Base-by-base conservation (phyloP, 2,329 filamentous ascomycete genomes). In the Xylariaceae sp. region DNA sequence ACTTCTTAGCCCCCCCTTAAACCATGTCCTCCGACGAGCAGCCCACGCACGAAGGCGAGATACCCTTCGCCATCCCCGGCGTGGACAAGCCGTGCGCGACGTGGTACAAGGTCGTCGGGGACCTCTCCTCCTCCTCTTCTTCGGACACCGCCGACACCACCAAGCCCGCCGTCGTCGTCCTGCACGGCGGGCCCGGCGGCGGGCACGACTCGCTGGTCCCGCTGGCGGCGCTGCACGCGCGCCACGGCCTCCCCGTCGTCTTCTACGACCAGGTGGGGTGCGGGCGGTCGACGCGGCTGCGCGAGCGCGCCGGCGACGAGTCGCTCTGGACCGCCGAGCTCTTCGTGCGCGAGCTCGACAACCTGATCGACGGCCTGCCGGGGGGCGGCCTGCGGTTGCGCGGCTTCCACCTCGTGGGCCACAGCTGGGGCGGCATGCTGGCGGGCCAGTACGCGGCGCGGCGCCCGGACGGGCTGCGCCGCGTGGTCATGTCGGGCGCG, bases 151-250 rank as follows among this genome's bases (percentile, higher is more conserved):
- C 21, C 21, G 21, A 23, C 4, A 5, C 22, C 10, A 1, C 4
- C 3, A 0, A 73, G 68, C 2, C 40, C 8, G 33, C 43, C 2
- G 16, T 48, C n/a, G 32, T 48, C 23, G 35, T 30, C 5, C 36
- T 48, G 3, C 42, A 43, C 33, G 44, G 45, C 3, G 45, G 45
- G 2, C 45, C 43, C 4, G 45, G 45, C 1, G 66, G 68, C 2
- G 67, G 67, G n/a, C 77, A 81, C 43, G 67, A 77, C 44, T 67
- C 79, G 47, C 64, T 82, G 4, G 72, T 77, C 16, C 74, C 77
- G 9, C 61, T 83, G 36, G 65, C 76, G 35, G 65, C 72, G 14
- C 67, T 83, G 5, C 35, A 38, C 12, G 29, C 33, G 19, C 10
- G 22, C 21, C 26, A 21, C 5, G 31, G 32, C 2, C 35, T 44